Evolutionary conservation across 148 eudicot species (phyloP).

Genomic region (Tetragonia tetragonoides): DNA sequence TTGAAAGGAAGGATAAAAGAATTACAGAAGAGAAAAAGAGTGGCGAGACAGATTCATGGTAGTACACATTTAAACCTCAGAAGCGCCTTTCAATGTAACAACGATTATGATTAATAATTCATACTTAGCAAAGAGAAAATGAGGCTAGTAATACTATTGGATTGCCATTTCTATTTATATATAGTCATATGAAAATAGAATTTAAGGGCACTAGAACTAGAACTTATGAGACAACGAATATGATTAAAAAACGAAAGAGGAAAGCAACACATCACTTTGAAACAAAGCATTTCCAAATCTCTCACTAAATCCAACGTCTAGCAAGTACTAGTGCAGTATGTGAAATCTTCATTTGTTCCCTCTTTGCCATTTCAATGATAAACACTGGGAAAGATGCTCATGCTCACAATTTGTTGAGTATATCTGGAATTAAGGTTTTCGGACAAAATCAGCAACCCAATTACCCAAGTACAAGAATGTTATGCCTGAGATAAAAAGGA

Average conservation of each 20-base stretch:
- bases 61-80: background rate
- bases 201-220: background rate
- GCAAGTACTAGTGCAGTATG: background rate
- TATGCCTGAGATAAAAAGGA: too few relatives aligned
- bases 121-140: background rate
- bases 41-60: background rate
- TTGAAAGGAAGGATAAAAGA: background rate
- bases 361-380: background rate
- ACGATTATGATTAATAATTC: background rate
- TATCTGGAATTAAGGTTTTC: too few relatives aligned
- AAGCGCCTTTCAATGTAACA: background rate
- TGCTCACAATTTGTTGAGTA: background rate
- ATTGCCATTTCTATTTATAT: background rate
- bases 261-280: background rate
- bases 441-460: too few relatives aligned
- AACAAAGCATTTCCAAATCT: background rate
- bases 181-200: background rate
- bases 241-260: background rate
- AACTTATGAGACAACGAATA: background rate
- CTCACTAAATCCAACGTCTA: background rate
- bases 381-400: background rate
- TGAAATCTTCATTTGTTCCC: background rate
- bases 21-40: background rate
- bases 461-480: too few relatives aligned
- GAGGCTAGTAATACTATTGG: background rate